phyloP scores from a whole-genome alignment of 2,329 filamentous ascomycete species.

The Xylaria sp. region DNA sequence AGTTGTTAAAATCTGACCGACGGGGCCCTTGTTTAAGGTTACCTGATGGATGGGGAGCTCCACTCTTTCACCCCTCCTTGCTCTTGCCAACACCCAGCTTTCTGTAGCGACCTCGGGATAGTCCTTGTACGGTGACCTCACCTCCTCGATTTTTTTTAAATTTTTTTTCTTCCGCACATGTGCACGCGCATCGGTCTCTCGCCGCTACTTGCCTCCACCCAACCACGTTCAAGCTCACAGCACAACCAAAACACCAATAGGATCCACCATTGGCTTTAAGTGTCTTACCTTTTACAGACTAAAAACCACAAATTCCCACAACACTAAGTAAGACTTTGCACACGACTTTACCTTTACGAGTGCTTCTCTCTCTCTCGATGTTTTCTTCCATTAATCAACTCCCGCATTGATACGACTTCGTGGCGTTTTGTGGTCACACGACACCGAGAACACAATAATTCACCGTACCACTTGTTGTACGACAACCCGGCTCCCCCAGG shows the following conservation, averaged over 20 bases:
- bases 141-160: constrained; percentile 21
- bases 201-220: constrained; percentile 1
- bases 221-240: constrained; percentile 9
- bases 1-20: constrained; percentile 9
- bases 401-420: not conserved
- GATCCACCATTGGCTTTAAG: constrained; percentile 24
- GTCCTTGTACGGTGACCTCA: constrained; percentile 29
- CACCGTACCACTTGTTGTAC: not conserved
- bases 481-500: not conserved
- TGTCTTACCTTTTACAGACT: constrained; percentile 1
- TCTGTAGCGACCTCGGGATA: constrained; percentile 29
- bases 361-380: not conserved
- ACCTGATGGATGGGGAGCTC: not conserved
- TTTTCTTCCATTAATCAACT: not conserved
- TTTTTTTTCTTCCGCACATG: constrained; percentile 16
- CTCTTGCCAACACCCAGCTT: constrained; percentile 11
- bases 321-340: constrained; percentile 18
- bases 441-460: constrained; percentile 26
- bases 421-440: constrained; percentile 42
- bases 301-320: constrained; percentile 32
- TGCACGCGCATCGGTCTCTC: not conserved
- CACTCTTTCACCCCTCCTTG: constrained; percentile 22
- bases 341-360: constrained; percentile 8
- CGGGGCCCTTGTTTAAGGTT: not conserved
- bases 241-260: constrained; percentile 14